Evolutionary conservation across 257 asterid genomes (phyloP), one percentile per base, ranked within the genome.

Genomic region (Plantago major): DNA sequence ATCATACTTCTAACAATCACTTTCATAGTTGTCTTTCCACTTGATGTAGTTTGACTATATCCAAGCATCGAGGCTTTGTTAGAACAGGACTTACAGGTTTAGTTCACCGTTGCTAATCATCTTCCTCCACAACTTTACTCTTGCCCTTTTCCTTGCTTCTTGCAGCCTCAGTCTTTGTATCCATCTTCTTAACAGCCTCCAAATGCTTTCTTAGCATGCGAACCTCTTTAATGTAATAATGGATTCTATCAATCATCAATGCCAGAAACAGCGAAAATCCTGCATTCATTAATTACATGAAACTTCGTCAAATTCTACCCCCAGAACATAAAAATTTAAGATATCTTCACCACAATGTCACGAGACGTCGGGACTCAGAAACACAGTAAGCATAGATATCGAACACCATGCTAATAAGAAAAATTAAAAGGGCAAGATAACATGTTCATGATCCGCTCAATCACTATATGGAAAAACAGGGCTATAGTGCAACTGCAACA

Each of bases 191-290:
- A 47, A 82, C 73, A 55, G 94, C 88, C 66, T 84, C 95, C 81
- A 76, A 69, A 62, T 80, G 85, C 82, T 76, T 91, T 52, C 98
- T 79, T 47, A 91, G 82, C 75, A 80, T 66, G 14, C 92, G 90
- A 7, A 91, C 95, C 84, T 91, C 98, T 61, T 88, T 84, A 57
- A 91, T 86, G 82, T 88, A 91, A 49, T 91, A 84, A 77, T 88
- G 98, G 73, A 88, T 78, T 70, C 91, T 79, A 73, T 86, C 95
- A 13, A 91, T 82, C 90, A 85, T 85, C 80, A 85, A 68, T 5
- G 77, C 85, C 53, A 85, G 80, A 73, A 85, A 85, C 12, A 85
- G 75, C 28, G 79, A 71, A 63, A 80, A 82, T 53, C 94, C 94
- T 85, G 76, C 77, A 73, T 11, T 47, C 76, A 64, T 38, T 40